Evolutionary conservation across 1,139 yeast genomes (phyloP), one percentile per base, ranked within the genome.

Genomic region (Candida labiduridarum): DNA sequence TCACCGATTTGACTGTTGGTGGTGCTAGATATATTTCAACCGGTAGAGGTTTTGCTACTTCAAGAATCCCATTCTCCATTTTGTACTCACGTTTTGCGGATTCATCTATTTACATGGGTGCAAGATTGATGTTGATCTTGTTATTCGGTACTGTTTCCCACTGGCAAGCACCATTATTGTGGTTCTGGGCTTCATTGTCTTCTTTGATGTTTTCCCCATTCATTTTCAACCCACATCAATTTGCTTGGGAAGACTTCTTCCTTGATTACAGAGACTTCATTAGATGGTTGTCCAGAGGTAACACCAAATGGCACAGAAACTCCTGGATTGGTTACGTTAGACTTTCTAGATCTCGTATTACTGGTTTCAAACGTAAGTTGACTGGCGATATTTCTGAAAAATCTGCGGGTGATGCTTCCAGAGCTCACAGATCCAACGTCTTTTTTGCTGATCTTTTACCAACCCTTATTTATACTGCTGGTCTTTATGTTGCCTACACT

Each of bases 241-340:
- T 95, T 72, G 89, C 99, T 51, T 91, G 97, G 96, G 96, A 91
- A 70, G 99, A 94, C 74, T 95, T 89, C 84, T 94, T 95, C 74
- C 88, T 94, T 73, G 99, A 94, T 72, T 94, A 95, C 84, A 89
- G 99, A 74, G 99, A 94, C 71, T 94, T 85, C 74, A 89, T 95
- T 66, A 87, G 99, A 78, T 94, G 99, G 99, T 78, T 94, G 71
- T 89, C 97, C 30, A 89, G 99, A 78, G 99, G 99, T 83, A 95
- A 95, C 78, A 87, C 95, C 65, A 90, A 92, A 73, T 94, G 97
- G 94, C 99, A 95, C 77, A 88, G 96, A 80, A 94, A 94, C 79
- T 95, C 99, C 14, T 94, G 99, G 99, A 92, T 95, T 69, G 99
- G 98, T 57, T 94, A 91, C 71, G 89, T 92, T 57, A 87, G 98